Evolutionary conservation across 495 filamentous ascomycete genomes (phyloP), one percentile per base, ranked within the genome.

Genomic region (Talaromyces borbonicus): DNA sequence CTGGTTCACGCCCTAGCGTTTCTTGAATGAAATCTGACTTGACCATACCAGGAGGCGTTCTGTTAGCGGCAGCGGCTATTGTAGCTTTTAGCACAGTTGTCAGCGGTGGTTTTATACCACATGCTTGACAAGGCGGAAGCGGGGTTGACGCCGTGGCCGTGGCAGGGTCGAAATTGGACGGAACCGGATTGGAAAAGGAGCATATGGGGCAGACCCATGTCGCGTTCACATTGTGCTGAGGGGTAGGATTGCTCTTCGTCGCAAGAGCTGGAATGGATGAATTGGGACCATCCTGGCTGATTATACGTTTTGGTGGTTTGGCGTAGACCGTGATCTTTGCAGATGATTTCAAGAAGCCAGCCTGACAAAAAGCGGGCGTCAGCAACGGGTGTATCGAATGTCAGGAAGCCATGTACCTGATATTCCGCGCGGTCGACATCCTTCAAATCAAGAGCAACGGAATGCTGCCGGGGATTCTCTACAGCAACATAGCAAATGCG

Each of bases 121-220:
- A 99, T 1, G 88, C 82, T 25, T 95, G 66, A 63, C 92, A 99
- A 48, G 93, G 84, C 8, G 87, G 82, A 20, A 97, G 62, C 29
- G 85, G 78, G 1, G 81, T 88, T 42, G 85, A 73, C 8, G 78
- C 74, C 41, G 75, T 90, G 8, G 84, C 84, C 2, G 83, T 82
- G 1, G 80, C 69, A 0, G 85, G 80, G 48, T 95, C 89, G 56
- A 97, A 97, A 57, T 94, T 95, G 12, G 84, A 84, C 0, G 92
- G 89, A 2, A 97, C 77, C 0, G 87, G 84, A 56, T 99, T 99
- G n/a, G 92, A 93, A 58, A 95, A 90, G 35, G 85, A 88, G 66
- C 92, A 98, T 57, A 98, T 97, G 2, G 87, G 84, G 67, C 93
- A 98, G 36, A 98, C 81, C 92, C 92, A 98, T n/a, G 90, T 95